Percentiles rank a stretch among this genome's conserved stretches.
phyloP scores from a whole-genome alignment of 345 rosid genomes.

The Arabidopsis arenosa region DNA sequence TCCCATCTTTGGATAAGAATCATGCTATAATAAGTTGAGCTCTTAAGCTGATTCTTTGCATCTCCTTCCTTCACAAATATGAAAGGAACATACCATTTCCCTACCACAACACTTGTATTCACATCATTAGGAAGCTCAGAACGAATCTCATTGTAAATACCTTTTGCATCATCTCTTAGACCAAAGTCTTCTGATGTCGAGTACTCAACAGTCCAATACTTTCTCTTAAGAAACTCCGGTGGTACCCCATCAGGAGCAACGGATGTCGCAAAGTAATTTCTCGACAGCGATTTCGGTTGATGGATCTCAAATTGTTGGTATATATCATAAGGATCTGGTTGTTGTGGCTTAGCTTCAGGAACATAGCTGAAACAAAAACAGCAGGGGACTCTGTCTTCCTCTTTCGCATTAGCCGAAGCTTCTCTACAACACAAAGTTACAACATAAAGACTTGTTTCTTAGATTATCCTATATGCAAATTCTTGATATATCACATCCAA shows the following conservation, averaged over 20 bases:
- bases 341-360: constrained; percentile 47
- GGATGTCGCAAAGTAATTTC: constrained; percentile 51
- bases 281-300: constrained; percentile 6
- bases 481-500: neutral
- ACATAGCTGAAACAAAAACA: constrained; percentile 48
- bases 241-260: constrained; percentile 55
- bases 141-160: constrained; percentile 51
- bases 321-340: constrained; percentile 48
- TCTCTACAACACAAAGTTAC: constrained; percentile 41
- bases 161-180: constrained; percentile 60
- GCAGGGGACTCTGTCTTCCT: constrained; percentile 51
- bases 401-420: constrained; percentile 50
- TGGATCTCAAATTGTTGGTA: constrained; percentile 54
- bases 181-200: constrained; percentile 41
- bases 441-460: neutral
- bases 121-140: constrained; percentile 48
- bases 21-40: constrained; percentile 57
- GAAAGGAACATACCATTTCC: constrained; percentile 78
- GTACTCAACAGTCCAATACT: constrained; percentile 52
- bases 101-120: constrained; percentile 46
- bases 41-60: constrained; percentile 50
- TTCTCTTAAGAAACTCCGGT: constrained; percentile 55
- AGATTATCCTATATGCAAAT: neutral
- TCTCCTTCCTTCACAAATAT: constrained; percentile 57
- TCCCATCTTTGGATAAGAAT: constrained; percentile 70